phyloP scores from a whole-genome alignment of 1,139 yeast species.

The Kodamaea ohmeri region DNA sequence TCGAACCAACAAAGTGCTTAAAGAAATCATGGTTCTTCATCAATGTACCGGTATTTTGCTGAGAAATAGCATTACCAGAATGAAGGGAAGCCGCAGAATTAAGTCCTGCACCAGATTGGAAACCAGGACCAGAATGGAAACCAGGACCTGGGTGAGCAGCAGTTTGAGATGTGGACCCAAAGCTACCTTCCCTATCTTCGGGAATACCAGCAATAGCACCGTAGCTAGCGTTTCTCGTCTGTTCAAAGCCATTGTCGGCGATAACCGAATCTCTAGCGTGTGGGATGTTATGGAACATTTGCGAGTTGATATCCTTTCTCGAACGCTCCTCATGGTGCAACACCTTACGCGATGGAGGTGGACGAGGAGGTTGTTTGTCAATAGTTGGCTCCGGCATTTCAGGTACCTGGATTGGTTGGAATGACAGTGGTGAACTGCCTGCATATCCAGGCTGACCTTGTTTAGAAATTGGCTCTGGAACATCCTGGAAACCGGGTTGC shows the following conservation, averaged over 20 bases:
- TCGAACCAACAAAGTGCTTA: conserved; percentile 42
- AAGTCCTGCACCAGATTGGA: too few species aligned
- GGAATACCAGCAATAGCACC: neutral
- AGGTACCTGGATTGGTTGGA: too few species aligned
- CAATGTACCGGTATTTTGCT: conserved; percentile 24
- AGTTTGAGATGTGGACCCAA: conserved; percentile 9
- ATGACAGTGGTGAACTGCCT: too few species aligned
- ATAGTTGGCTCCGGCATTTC: neutral
- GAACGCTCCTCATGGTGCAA: conserved; percentile 31
- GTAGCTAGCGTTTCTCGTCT: neutral
- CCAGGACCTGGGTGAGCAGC: too few species aligned
- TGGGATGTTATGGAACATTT: conserved; percentile 51
- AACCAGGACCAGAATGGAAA: too few species aligned
- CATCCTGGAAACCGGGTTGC: too few species aligned
- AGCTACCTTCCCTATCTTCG: neutral
- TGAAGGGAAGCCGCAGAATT: too few species aligned
- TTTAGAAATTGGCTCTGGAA: too few species aligned
- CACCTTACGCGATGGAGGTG: conserved; percentile 72
- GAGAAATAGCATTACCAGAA: too few species aligned
- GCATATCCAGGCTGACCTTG: too few species aligned
- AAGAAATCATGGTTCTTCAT: conserved; percentile 30
- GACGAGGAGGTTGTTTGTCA: conserved; percentile 36
- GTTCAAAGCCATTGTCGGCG: neutral
- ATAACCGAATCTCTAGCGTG: conserved; percentile 39
- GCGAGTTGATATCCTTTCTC: conserved; percentile 48